Evolutionary conservation across 306 rosid genomes (phyloP), one percentile per base, ranked within the genome.

Genomic region (Prinsepia uniflora): DNA sequence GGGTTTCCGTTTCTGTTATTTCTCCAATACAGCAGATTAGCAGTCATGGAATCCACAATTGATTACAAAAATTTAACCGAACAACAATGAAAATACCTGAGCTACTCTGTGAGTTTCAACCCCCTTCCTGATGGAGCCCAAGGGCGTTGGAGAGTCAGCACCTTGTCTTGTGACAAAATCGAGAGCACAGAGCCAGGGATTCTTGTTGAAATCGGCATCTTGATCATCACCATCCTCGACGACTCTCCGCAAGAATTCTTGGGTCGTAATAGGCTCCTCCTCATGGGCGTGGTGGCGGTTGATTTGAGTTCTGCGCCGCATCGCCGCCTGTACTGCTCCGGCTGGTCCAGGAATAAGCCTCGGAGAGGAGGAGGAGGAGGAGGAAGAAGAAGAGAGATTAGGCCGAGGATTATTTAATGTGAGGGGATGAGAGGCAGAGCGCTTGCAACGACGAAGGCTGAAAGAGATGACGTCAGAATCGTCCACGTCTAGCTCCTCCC

Each of bases 261-360:
- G 96, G 43, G 96, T 92, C 57, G 92, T 85, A 15, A 88, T 8
- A 10, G 73, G 73, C 4, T 80, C 83, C 42, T 71, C 75, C 13
- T 78, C 72, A 41, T 53, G 63, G 9, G 15, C 30, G 60, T 56
- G 58, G 13, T 10, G 20, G 22, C n/a, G 49, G 24, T 39, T 73
- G 30, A 20, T 52, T 8, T n/a, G 76, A 65, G 72, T 67, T 77
- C 80, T 75, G 42, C 85, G 96, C 62, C 76, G 84, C 85, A 87
- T 85, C 58, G 91, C 96, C 6, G 87, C 77, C 70, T 90, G 98
- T 42, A 88, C 76, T 0, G 82, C 80, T 46, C 96, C 92, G 67
- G 98, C 98, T 6, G 97, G 98, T 4, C 96, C 97, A 0, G 96
- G 94, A 84, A 93, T 85, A 36, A 82, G 80, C 11, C 20, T 42